A percentile compares a stretch with the other conserved stretches of the same genome.
These are phyloP conservation scores for Saccharomyces hybrid DNA, from an alignment of 1,139 yeast species.

Conservation along the genomic window DNA sequence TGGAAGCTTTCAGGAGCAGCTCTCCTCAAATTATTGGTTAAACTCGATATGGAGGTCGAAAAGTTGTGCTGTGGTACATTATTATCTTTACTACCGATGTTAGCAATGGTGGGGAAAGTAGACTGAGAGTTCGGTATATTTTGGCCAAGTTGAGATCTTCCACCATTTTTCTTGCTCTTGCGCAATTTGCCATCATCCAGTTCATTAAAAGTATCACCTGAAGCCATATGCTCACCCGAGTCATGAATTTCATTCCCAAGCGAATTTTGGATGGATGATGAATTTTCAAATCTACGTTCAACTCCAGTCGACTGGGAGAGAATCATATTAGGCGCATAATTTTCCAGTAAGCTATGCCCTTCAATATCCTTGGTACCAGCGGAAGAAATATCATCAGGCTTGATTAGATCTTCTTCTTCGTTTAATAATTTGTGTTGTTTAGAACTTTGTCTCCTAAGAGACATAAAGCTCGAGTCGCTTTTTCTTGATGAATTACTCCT, in stretches of 20 bases:
- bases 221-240: background rate
- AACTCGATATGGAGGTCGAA: constrained; percentile 28
- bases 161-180: background rate
- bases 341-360: constrained; percentile 11
- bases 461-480: background rate
- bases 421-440: background rate
- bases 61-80: constrained; percentile 8
- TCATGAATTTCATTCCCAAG: constrained; percentile 13
- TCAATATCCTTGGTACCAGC: background rate
- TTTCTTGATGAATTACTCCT: background rate
- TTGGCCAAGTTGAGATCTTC: background rate
- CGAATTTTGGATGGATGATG: constrained; percentile 31
- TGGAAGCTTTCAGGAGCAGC: constrained; percentile 12
- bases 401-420: background rate
- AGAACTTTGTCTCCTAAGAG: background rate
- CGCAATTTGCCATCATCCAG: background rate
- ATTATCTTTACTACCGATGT: constrained; percentile 3
- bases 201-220: background rate
- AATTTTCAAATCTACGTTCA: constrained; percentile 35
- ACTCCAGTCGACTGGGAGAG: constrained; percentile 46
- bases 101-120: background rate
- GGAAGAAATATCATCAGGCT: background rate
- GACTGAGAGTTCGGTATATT: background rate
- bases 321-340: constrained; percentile 36
- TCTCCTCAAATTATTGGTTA: constrained; percentile 26